A percentile compares a stretch with the other conserved stretches of the same genome.
These are phyloP conservation scores for Diversispora epigaea DNA, from an alignment of 192 early-diverging fungal species.

Conservation along the genomic window DNA sequence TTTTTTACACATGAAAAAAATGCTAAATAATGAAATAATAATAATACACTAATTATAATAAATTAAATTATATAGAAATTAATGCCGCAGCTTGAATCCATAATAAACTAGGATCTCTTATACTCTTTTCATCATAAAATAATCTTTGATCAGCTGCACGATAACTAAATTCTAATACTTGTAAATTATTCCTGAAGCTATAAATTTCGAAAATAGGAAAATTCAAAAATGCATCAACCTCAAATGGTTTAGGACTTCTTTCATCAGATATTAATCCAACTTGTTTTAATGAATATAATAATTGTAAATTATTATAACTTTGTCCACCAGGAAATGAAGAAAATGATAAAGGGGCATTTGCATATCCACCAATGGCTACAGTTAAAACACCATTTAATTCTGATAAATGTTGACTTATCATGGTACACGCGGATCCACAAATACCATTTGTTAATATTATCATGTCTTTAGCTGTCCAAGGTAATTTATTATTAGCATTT, in stretches of 20 bases:
- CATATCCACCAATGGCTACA: conserved; percentile 36
- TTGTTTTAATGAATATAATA: background rate
- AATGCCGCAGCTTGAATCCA: background rate
- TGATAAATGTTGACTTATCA: conserved; percentile 35
- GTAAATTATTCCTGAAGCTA: background rate
- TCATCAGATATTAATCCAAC: background rate
- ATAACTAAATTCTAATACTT: background rate
- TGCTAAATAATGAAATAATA: too few relatives aligned
- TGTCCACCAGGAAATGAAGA: conserved; percentile 39
- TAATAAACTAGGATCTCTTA: conserved; percentile 1
- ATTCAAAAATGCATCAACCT: background rate
- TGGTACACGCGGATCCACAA: conserved; percentile 42
- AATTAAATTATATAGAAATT: background rate
- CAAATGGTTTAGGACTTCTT: background rate
- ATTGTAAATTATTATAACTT: background rate
- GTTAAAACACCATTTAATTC: conserved; percentile 38
- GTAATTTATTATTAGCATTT: background rate
- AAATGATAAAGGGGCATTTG: conserved; percentile 36
- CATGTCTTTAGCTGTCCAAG: conserved; percentile 25
- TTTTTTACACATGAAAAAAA: too few relatives aligned
- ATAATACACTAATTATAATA: too few relatives aligned
- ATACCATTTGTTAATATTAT: conserved; percentile 39
- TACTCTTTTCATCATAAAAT: background rate
- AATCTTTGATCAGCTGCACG: background rate
- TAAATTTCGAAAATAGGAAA: background rate